A percentile compares a stretch with the other conserved stretches of the same genome.
phyloP scores from a whole-genome alignment of 225 moss, liverwort and hornwort species.

The Marchantia paleacea region DNA sequence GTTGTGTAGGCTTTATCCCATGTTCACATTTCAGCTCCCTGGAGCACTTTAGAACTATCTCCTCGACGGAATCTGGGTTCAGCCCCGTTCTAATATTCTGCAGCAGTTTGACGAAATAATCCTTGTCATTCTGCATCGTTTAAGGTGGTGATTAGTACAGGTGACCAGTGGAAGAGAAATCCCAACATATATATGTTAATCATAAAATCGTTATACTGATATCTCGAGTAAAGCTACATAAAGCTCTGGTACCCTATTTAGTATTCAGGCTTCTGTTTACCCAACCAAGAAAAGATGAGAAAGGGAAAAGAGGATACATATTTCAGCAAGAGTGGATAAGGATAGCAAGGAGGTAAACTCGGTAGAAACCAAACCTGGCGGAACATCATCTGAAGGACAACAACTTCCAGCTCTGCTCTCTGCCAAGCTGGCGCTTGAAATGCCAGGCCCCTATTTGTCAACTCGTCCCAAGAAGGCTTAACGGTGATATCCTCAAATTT shows the following conservation, averaged over 20 bases:
- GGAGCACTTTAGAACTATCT: conserved; percentile 54
- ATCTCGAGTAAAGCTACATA: too few species aligned
- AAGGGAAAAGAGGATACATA: too few species aligned
- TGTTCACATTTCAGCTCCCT: conserved; percentile 46
- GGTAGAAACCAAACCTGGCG: conserved; percentile 38
- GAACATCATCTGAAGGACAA: conserved; percentile 42
- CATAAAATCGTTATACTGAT: too few species aligned
- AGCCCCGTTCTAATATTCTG: conserved; percentile 69
- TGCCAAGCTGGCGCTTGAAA: conserved; percentile 58
- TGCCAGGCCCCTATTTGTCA: conserved; percentile 45
- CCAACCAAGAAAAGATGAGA: too few species aligned
- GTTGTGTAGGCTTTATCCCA: conserved; percentile 59
- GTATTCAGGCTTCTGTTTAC: too few species aligned
- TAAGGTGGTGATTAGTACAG: not conserved
- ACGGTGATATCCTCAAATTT: conserved; percentile 12
- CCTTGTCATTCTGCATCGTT: conserved; percentile 52
- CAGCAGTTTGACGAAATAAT: conserved; percentile 61
- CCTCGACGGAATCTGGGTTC: conserved; percentile 53
- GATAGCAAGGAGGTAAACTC: not conserved
- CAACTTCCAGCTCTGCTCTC: conserved; percentile 38
- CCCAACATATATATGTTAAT: not conserved
- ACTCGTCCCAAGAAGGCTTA: conserved; percentile 36
- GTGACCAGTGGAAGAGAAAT: too few species aligned
- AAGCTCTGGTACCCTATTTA: not conserved
- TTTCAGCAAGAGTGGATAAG: too few species aligned